Conservation (phyloP, 768 basidiomycete genomes). For the Neoboletus brunneissimus region DNA sequence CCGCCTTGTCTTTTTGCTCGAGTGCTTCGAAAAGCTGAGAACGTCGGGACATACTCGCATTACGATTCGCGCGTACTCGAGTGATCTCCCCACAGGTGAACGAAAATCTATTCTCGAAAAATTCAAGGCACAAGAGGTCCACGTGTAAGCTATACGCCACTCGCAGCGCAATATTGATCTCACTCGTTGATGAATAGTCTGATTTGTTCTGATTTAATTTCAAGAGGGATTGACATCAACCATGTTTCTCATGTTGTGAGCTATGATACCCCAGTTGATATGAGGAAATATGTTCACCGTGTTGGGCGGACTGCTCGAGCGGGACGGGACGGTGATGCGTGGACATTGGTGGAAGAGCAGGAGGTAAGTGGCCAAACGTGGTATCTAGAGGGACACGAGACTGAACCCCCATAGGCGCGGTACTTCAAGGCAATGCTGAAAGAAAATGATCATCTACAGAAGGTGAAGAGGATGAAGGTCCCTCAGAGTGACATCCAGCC, state of each 20-base stretch:
- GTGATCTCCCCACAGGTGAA: slow-evolving; percentile 72
- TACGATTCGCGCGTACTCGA: slow-evolving; percentile 75
- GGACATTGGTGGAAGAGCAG: slow-evolving; percentile 95
- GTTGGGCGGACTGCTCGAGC: slow-evolving; percentile 96
- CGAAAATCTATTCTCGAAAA: slow-evolving; percentile 74
- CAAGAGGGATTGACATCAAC: slow-evolving; percentile 93
- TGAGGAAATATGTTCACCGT: slow-evolving; percentile 97
- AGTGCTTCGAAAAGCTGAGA: slow-evolving; percentile 67
- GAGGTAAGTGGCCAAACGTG: slow-evolving; percentile 47
- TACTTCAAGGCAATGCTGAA: slow-evolving; percentile 85
- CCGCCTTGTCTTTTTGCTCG: slow-evolving; percentile 77
- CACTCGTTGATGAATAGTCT: slow-evolving; percentile 49
- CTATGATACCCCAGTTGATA: slow-evolving; percentile 96
- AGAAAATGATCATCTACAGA: slow-evolving; percentile 63
- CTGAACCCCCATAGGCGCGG: slow-evolving; percentile 53
- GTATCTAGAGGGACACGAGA: not conserved
- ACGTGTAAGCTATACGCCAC: slow-evolving; percentile 57
- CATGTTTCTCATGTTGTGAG: slow-evolving; percentile 91
- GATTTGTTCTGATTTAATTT: slow-evolving; percentile 94
- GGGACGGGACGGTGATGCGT: slow-evolving; percentile 83
- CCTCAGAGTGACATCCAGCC: slow-evolving; percentile 56
- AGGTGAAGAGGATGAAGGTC: slow-evolving; percentile 67
- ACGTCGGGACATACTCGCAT: slow-evolving; percentile 26
- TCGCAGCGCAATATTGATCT: not conserved
- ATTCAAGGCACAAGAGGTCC: slow-evolving; percentile 77